Evolutionary conservation across 148 eudicot species (phyloP).

Genomic region (Amaranthus hypochondriacus): DNA sequence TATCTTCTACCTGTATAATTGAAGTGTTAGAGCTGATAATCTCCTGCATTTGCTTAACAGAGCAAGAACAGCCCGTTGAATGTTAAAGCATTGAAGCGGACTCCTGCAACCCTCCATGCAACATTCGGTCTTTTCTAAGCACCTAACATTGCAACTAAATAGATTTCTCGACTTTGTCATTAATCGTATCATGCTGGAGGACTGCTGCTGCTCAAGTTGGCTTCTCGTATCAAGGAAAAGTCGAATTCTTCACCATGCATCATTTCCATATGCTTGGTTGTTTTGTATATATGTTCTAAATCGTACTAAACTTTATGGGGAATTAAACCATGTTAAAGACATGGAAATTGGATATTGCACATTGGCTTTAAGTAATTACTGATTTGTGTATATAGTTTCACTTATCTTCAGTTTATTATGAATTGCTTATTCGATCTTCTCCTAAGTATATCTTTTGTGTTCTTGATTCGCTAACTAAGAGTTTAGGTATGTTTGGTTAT

Average conservation of each 20-base stretch:
- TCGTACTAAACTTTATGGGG: neutral
- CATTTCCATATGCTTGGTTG: conserved; percentile 16
- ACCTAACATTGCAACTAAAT: neutral
- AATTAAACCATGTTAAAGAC: conserved; percentile 6
- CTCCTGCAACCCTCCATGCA: conserved; percentile 39
- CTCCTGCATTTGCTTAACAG: conserved; percentile 30
- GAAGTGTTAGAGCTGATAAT: neutral
- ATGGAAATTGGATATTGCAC: neutral
- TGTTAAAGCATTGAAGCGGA: conserved; percentile 45
- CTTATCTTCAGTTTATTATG: neutral
- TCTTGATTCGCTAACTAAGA: no score
- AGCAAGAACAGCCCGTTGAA: conserved; percentile 66
- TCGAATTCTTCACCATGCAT: conserved; percentile 19
- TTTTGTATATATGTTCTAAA: conserved; percentile 20
- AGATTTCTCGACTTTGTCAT: neutral
- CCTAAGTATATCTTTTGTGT: no score
- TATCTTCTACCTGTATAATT: neutral
- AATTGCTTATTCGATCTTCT: no score
- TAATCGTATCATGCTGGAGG: neutral
- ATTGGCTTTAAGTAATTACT: conserved; percentile 3
- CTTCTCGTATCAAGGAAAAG: neutral
- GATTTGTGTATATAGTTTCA: conserved; percentile 4
- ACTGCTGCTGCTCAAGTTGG: neutral
- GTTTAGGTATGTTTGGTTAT: no score
- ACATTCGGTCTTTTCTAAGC: conserved; percentile 18